Evolutionary conservation across 1,139 yeast genomes (phyloP), one percentile per base, ranked within the genome.

Genomic region (Blastobotrys serpentis): DNA sequence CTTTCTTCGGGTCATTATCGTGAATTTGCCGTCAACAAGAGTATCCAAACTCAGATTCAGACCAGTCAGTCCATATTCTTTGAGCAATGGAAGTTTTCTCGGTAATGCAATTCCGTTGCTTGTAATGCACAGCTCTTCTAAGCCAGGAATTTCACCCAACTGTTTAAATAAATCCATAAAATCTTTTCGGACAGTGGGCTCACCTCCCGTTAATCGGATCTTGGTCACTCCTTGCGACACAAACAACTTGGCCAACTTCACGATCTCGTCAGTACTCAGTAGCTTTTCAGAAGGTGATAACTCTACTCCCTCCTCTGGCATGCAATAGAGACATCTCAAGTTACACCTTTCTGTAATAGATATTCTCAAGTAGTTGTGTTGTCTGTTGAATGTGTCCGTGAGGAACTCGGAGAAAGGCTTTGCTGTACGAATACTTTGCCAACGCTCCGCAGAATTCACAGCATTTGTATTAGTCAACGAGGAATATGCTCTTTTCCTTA

Each of bases 271-370:
- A 0, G 72, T 66, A 2, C 73, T 64, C 39, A 76, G 58, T 11
- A 75, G 61, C 18, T 69, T 56, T 2, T 66, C 68, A 3, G 63
- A 56, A 4, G 78, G 77, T 16, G 76, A 69, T 16, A 76, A 59
- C 17, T 68, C 72, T 1, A 76, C 70, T 7, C 81, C 81, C 46
- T 76, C 77, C 47, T 74, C 78, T 0, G 81, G 81, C 81, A 76
- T 76, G 54, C 81, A 76, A 52, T 76, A 76, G n/a, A 69, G 61
- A 54, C 81, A 76, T 13, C 81, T 59, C 16, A 76, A 58, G 52
- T 76, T 76, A 50, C 81, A 76, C 18, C 78, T 56, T 54, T 76
- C 81, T 0, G 80, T 74, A 36, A 76, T 67, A 21, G 77, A 72
- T 17, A 76, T 76, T 37, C 81, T 62, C 41, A 76, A 57, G 49